Conservation (phyloP, 148 eudicot genomes). For the Cornus florida region DNA sequence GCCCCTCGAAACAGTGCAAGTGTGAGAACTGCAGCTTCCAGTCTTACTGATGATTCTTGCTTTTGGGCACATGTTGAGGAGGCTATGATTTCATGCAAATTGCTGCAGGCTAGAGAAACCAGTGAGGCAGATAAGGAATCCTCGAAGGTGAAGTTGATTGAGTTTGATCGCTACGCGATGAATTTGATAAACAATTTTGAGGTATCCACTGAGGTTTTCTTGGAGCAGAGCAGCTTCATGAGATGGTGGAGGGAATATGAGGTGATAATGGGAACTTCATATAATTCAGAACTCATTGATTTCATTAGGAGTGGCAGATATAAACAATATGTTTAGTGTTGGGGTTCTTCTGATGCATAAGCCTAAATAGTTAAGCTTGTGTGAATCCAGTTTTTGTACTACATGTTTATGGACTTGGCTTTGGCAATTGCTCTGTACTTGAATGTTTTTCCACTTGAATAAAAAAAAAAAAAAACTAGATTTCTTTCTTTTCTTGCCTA, state of each 20-base stretch:
- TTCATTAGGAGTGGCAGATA: constrained; percentile 19
- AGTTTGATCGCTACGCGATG: constrained; percentile 30
- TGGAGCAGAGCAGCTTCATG: constrained; percentile 35
- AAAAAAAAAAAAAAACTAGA: no score
- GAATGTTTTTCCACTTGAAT: no score
- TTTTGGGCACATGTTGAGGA: constrained; percentile 47
- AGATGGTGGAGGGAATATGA: constrained; percentile 30
- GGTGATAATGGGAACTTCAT: constrained; percentile 5
- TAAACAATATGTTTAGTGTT: constrained; percentile 11
- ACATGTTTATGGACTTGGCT: no score
- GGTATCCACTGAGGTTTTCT: constrained; percentile 29
- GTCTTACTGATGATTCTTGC: constrained; percentile 39
- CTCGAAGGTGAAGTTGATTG: not conserved
- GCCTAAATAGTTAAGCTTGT: no score
- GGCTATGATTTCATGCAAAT: constrained; percentile 16
- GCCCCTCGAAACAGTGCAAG: not conserved
- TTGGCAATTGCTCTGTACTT: no score
- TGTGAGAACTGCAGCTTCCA: constrained; percentile 15
- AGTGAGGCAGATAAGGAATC: not conserved
- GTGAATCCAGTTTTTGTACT: no score
- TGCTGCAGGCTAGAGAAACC: constrained; percentile 1
- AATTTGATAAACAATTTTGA: constrained; percentile 11
- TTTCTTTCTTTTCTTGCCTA: no score
- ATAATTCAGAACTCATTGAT: constrained; percentile 13
- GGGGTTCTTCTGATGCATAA: no score